phyloP scores from a whole-genome alignment of 176 grass and related monocot species.

The Tillandsia fasciculata region DNA sequence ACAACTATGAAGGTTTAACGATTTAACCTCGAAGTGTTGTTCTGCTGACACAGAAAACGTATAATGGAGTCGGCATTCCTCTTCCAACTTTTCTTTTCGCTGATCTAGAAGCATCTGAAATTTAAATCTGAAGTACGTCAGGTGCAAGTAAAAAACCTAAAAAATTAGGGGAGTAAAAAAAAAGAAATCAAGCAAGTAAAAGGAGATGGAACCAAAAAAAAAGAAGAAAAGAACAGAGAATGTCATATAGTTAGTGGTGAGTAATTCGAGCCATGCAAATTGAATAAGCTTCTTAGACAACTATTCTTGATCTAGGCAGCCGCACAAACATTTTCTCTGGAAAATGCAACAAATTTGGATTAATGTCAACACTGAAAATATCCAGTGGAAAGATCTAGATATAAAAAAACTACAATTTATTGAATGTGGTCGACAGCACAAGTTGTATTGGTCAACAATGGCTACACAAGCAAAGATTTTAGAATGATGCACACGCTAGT shows the following conservation, averaged over 20 bases:
- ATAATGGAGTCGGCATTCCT: slow-evolving; percentile 50
- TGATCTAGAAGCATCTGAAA: slow-evolving; percentile 79
- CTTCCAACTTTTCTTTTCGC: slow-evolving; percentile 65
- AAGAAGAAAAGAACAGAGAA: background rate
- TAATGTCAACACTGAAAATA: too few relatives aligned
- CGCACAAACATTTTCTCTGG: too few relatives aligned
- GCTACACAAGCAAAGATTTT: too few relatives aligned
- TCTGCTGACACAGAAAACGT: slow-evolving; percentile 59
- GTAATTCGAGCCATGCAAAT: too few relatives aligned
- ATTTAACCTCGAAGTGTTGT: slow-evolving; percentile 76
- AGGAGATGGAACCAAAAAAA: background rate
- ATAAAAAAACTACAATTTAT: too few relatives aligned
- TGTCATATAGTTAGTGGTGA: background rate
- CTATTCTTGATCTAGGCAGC: too few relatives aligned
- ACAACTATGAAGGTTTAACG: background rate
- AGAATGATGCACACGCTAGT: too few relatives aligned
- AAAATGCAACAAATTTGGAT: too few relatives aligned
- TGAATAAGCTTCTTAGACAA: too few relatives aligned
- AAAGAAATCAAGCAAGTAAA: background rate
- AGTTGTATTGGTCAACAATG: too few relatives aligned
- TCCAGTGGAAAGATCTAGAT: too few relatives aligned
- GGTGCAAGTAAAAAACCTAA: background rate
- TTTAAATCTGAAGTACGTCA: background rate
- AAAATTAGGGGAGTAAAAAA: background rate
- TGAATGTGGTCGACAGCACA: too few relatives aligned